Percentiles rank a stretch among this genome's conserved stretches.
These are phyloP conservation scores for Trifolium pratense DNA, from an alignment of 306 rosid species.

Conservation along the genomic window DNA sequence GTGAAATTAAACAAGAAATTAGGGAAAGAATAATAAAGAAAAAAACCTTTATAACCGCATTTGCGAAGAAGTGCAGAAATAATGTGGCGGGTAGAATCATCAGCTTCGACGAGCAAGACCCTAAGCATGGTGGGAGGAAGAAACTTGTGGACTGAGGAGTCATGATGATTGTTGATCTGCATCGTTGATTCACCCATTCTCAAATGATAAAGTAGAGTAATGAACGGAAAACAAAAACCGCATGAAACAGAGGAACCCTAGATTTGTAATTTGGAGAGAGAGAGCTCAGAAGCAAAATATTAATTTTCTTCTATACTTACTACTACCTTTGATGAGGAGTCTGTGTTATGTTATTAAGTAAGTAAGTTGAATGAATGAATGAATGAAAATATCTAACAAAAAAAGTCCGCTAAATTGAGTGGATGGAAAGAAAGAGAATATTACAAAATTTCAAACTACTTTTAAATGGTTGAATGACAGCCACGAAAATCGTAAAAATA, in stretches of 20 bases:
- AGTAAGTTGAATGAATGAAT: background rate
- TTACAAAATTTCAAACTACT: background rate
- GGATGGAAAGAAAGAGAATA: background rate
- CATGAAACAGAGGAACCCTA: conserved; percentile 36
- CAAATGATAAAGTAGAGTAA: background rate
- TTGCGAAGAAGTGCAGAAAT: conserved; percentile 79
- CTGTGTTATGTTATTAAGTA: no score
- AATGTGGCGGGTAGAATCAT: conserved; percentile 80
- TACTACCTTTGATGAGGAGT: no score
- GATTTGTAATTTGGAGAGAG: background rate
- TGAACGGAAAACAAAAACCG: background rate
- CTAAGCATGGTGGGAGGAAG: conserved; percentile 52
- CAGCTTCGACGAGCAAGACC: conserved; percentile 75
- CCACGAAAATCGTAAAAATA: conserved; percentile 52
- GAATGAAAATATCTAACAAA: background rate
- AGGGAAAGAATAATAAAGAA: background rate
- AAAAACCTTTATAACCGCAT: conserved; percentile 70
- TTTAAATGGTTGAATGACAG: conserved; percentile 8
- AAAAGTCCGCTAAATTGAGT: conserved; percentile 5
- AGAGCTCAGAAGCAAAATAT: no score
- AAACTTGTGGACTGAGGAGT: conserved; percentile 23
- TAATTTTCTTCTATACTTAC: no score
- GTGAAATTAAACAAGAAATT: background rate
- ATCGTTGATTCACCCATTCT: conserved; percentile 48
- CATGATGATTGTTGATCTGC: background rate